These are phyloP conservation scores for Gleditsia sinensis DNA, from an alignment of 306 rosid genomes.

Conservation along the genomic window DNA sequence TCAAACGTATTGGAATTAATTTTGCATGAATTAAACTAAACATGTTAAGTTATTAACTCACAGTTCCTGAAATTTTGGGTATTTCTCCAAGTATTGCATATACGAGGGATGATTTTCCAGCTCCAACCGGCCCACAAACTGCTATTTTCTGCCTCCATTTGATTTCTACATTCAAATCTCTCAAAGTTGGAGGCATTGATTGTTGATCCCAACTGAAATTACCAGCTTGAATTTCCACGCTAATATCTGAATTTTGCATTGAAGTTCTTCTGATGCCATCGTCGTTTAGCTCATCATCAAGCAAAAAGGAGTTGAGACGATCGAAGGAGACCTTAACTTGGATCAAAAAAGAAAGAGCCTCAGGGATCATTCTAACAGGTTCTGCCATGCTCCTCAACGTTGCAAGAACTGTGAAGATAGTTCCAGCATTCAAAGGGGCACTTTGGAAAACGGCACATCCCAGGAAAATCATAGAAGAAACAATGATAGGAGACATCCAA, in stretches of 20 bases:
- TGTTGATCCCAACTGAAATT: slow-evolving; percentile 71
- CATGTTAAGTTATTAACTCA: slow-evolving; percentile 39
- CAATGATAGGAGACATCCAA: slow-evolving; percentile 76
- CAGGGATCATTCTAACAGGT: slow-evolving; percentile 78
- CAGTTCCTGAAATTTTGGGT: slow-evolving; percentile 69
- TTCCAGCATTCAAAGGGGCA: slow-evolving; percentile 73
- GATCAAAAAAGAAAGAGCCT: slow-evolving; percentile 66
- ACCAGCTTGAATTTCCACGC: slow-evolving; percentile 50
- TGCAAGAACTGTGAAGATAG: slow-evolving; percentile 76
- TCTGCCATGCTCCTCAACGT: slow-evolving; percentile 65
- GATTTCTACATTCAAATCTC: slow-evolving; percentile 49
- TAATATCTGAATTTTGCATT: slow-evolving; percentile 27
- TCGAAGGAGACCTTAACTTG: slow-evolving; percentile 81
- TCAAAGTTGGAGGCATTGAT: slow-evolving; percentile 49
- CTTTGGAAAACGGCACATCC: slow-evolving; percentile 56
- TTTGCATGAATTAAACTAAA: not conserved
- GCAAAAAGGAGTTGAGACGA: slow-evolving; percentile 58
- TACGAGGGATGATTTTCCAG: slow-evolving; percentile 83
- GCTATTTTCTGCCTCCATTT: slow-evolving; percentile 67
- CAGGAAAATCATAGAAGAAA: slow-evolving; percentile 61
- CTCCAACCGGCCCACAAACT: slow-evolving; percentile 79
- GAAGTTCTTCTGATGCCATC: slow-evolving; percentile 30
- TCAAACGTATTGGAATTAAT: slow-evolving; percentile 4
- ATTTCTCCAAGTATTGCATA: slow-evolving; percentile 74
- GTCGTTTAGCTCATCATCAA: slow-evolving; percentile 58